These are phyloP conservation scores for Nitzschia inconspicua DNA, from an alignment of 108 stramenopile species.

Conservation along the genomic window DNA sequence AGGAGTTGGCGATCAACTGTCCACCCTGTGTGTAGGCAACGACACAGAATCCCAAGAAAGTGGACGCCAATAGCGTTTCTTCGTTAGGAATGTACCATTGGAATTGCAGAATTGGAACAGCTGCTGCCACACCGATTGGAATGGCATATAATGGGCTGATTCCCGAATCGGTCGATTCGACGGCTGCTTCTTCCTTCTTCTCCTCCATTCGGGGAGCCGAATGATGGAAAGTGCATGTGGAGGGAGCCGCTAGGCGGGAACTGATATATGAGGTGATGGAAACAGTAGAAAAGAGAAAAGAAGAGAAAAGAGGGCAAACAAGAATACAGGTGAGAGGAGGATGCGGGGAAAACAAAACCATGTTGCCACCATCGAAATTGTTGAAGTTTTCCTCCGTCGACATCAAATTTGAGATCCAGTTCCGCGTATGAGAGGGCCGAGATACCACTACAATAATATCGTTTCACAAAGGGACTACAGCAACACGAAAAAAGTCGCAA, in stretches of 20 bases:
- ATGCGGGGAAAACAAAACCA: too few relatives aligned
- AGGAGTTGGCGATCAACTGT: conserved; percentile 67
- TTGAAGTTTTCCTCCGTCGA: too few relatives aligned
- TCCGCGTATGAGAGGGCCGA: too few relatives aligned
- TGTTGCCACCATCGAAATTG: too few relatives aligned
- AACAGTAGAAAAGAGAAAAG: too few relatives aligned
- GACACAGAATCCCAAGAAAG: conserved; percentile 79
- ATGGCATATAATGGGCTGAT: conserved; percentile 73
- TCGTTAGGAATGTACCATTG: conserved; percentile 83
- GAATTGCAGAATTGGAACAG: conserved; percentile 78
- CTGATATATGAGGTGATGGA: too few relatives aligned
- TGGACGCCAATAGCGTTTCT: conserved; percentile 77
- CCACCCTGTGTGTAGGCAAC: conserved; percentile 86
- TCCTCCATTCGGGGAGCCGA: conserved; percentile 71
- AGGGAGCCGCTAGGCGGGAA: conserved; percentile 5
- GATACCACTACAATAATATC: too few relatives aligned
- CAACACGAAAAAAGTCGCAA: too few relatives aligned
- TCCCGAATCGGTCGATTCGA: conserved; percentile 48
- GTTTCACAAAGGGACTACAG: too few relatives aligned
- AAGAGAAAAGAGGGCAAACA: too few relatives aligned
- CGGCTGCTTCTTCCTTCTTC: conserved; percentile 35
- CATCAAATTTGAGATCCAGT: too few relatives aligned
- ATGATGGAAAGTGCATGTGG: conserved; percentile 48
- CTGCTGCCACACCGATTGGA: conserved; percentile 72
- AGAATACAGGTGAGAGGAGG: too few relatives aligned